Evolutionary conservation across 352 stramenopile species (phyloP), one percentile per base, ranked within the genome.

Genomic region (Globisporangium carolinianum): DNA sequence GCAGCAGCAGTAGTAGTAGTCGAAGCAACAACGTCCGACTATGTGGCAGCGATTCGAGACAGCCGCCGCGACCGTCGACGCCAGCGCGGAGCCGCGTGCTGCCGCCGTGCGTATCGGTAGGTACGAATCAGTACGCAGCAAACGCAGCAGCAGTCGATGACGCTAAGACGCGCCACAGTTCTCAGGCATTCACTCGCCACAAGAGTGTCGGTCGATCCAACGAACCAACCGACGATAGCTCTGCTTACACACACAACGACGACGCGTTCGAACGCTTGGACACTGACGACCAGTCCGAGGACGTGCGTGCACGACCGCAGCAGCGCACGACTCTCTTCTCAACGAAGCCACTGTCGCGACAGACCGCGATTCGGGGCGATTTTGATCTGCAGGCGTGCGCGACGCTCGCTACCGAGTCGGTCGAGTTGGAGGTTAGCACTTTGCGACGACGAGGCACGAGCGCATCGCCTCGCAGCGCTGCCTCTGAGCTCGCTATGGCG

Each of bases 301-400:
- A 18, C 43, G 45, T 48, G 11, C 43, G 37, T 57, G 37, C 15
- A 18, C 10, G n/a, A 10, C 37, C 11, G 24, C 51, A 8, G 37
- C 48, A 49, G 45, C n/a, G n/a, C 45, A 17, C 38, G 11, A 12
- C 24, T 32, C 24, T 49, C 6, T 17, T 38, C 7, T 42, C n/a
- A 3, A 9, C 12, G 18, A 55, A 56, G 48, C 39, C 18, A 5
- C 51, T 57, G 14, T 78, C 69, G 24, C 68, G 69, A 2, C 72
- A 74, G 5, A 62, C 71, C 9, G 69, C 67, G 48, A 70, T 77
- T 58, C 69, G 69, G 49, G 67, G 64, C 41, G 67, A 74, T 17
- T 51, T 78, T 4, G 57, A 58, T 5, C 36, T 63, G 36, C 15
- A 48, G 17, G 17, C 7, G 38, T 39, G 51, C 36, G 24, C 6